These are phyloP conservation scores for Albifimbria verrucaria DNA, from an alignment of 2,329 filamentous ascomycete genomes.

Conservation along the genomic window DNA sequence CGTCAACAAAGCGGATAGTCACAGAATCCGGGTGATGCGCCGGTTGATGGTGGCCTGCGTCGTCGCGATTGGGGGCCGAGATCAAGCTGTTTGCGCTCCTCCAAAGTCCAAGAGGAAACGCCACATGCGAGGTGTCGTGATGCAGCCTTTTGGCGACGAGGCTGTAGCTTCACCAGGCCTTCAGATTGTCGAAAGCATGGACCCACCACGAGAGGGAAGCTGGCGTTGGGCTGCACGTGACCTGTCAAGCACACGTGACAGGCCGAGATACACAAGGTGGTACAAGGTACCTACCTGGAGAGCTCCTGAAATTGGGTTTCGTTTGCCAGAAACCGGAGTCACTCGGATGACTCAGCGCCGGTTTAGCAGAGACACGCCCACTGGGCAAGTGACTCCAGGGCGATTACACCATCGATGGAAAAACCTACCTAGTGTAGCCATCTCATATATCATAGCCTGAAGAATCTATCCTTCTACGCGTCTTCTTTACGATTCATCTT, in stretches of 20 bases:
- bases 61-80: background rate
- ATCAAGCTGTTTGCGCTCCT: background rate
- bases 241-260: background rate
- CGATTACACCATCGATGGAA: too few species aligned
- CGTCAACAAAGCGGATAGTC: constrained; percentile 3
- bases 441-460: too few species aligned
- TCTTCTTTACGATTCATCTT: too few species aligned
- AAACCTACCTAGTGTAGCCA: too few species aligned
- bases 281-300: background rate
- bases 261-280: background rate
- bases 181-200: background rate
- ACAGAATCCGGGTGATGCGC: background rate
- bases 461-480: too few species aligned
- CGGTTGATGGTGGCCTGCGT: background rate
- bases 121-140: background rate
- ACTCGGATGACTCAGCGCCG: background rate
- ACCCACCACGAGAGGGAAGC: background rate
- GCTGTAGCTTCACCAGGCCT: background rate
- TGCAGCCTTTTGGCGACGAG: background rate
- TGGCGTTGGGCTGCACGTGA: background rate
- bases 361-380: too few species aligned
- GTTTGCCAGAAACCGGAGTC: background rate
- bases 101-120: background rate
- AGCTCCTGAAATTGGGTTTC: background rate
- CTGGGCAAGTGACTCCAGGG: too few species aligned